A percentile compares a stretch with the other conserved stretches of the same genome.
These are phyloP conservation scores for Elaphomyces granulatus DNA, from an alignment of 495 filamentous ascomycete genomes.

Conservation along the genomic window DNA sequence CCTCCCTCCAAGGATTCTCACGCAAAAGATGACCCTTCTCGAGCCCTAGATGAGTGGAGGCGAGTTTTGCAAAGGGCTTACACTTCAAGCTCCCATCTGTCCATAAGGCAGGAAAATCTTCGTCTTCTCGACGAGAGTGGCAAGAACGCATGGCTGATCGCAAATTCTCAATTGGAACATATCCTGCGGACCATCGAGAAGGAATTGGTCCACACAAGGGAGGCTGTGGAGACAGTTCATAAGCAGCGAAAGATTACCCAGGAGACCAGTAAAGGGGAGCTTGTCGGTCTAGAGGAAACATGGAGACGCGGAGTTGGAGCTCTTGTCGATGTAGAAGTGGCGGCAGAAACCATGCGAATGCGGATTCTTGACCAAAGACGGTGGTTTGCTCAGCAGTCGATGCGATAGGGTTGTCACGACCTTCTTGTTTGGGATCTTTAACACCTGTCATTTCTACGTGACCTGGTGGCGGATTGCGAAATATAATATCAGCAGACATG, in stretches of 20 bases:
- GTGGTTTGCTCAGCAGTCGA: slow-evolving; percentile 18
- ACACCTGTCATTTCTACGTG: no score
- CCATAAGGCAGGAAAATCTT: slow-evolving; percentile 51
- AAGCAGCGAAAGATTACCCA: slow-evolving; percentile 55
- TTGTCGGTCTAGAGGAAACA: slow-evolving; percentile 51
- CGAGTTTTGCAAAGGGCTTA: slow-evolving; percentile 37
- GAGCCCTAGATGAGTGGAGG: slow-evolving; percentile 26
- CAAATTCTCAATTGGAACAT: slow-evolving; percentile 64
- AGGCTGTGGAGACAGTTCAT: slow-evolving; percentile 54
- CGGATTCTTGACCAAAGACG: slow-evolving; percentile 45
- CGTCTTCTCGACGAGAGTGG: slow-evolving; percentile 62
- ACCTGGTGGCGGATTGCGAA: no score
- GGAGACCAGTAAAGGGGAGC: slow-evolving; percentile 50
- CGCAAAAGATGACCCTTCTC: slow-evolving; percentile 11
- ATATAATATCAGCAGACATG: no score
- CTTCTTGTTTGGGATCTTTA: slow-evolving; percentile 1
- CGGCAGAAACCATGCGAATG: slow-evolving; percentile 51
- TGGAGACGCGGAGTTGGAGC: slow-evolving; percentile 61
- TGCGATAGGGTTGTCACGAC: slow-evolving; percentile 6
- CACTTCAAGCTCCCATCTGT: slow-evolving; percentile 49
- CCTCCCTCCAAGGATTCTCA: slow-evolving; percentile 22
- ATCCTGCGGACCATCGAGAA: slow-evolving; percentile 57
- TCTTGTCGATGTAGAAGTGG: slow-evolving; percentile 61
- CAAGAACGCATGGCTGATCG: slow-evolving; percentile 82
- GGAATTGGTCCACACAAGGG: slow-evolving; percentile 53